Evolutionary conservation across 2,329 filamentous ascomycete species (phyloP).

Genomic region (Diaporthe humulicola): DNA sequence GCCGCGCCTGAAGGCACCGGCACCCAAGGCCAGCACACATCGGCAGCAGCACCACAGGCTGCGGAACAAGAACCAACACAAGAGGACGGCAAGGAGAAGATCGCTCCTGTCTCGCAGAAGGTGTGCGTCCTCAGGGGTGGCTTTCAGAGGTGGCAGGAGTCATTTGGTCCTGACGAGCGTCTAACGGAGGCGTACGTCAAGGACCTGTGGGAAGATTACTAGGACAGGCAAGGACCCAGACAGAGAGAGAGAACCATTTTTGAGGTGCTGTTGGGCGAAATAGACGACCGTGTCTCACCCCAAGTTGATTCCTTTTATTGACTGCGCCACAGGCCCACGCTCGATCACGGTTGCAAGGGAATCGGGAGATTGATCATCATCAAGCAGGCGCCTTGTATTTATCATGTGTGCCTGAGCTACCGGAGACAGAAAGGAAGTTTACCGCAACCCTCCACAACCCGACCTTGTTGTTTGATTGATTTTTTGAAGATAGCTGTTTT

Average conservation of each 20-base stretch:
- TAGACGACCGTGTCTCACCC: too few species aligned
- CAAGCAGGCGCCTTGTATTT: conserved; percentile 24
- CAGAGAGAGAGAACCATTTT: background rate
- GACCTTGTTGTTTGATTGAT: conserved; percentile 17
- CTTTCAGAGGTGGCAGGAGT: conserved; percentile 91
- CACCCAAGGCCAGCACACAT: conserved; percentile 33
- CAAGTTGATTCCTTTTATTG: too few species aligned
- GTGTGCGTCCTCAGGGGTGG: conserved; percentile 87
- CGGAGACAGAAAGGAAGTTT: conserved; percentile 17
- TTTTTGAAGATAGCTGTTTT: background rate
- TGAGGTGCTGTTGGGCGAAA: background rate
- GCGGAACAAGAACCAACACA: conserved; percentile 46
- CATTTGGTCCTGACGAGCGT: conserved; percentile 80
- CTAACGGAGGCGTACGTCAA: conserved; percentile 88
- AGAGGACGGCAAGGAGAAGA: conserved; percentile 41
- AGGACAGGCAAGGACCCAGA: conserved; percentile 39
- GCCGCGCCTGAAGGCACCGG: conserved; percentile 39
- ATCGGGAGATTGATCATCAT: background rate
- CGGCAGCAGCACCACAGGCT: conserved; percentile 41
- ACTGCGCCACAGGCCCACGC: background rate
- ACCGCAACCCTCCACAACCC: conserved; percentile 16
- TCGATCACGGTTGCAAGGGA: conserved; percentile 29
- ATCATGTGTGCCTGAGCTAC: conserved; percentile 18
- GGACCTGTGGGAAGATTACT: conserved; percentile 82
- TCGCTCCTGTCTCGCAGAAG: conserved; percentile 65